Evolutionary conservation across 768 basidiomycete species (phyloP).

Genomic region (Tylopilus intermedius): DNA sequence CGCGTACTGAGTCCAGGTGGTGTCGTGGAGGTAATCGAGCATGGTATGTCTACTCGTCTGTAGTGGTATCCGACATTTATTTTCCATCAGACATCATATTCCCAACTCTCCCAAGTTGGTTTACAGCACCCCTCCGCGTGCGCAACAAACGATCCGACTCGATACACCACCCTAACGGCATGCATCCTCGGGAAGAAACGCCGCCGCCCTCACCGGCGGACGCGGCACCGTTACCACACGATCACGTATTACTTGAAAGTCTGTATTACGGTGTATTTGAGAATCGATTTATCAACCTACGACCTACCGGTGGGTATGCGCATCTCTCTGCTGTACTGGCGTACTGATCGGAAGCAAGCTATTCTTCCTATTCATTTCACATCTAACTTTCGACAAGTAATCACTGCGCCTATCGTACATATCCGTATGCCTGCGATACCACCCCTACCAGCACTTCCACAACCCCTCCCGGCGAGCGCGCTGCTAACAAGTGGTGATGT

Average conservation of each 20-base stretch:
- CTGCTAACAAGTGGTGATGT: constrained; percentile 21
- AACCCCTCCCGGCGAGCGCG: constrained; percentile 24
- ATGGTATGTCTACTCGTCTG: constrained; percentile 42
- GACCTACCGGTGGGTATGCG: constrained; percentile 54
- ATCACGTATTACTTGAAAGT: constrained; percentile 66
- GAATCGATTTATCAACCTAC: constrained; percentile 66
- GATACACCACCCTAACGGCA: constrained; percentile 47
- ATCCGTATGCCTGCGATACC: constrained; percentile 70
- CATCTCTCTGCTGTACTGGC: neutral
- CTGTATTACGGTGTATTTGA: constrained; percentile 64
- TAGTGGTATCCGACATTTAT: neutral
- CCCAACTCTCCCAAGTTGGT: constrained; percentile 73
- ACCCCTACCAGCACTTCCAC: constrained; percentile 48
- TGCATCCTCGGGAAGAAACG: constrained; percentile 31
- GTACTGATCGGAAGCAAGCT: constrained; percentile 36
- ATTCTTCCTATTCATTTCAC: constrained; percentile 66
- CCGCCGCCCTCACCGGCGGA: constrained; percentile 31
- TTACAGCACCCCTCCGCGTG: constrained; percentile 62
- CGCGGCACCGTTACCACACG: constrained; percentile 44
- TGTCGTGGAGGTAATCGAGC: constrained; percentile 66
- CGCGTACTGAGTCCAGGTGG: constrained; percentile 68
- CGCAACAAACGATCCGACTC: constrained; percentile 46
- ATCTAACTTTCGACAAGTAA: constrained; percentile 64
- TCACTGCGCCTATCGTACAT: constrained; percentile 52
- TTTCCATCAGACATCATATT: constrained; percentile 59